These are phyloP conservation scores for Mortierella hygrophila DNA, from an alignment of 192 early-diverging fungal genomes.

Conservation along the genomic window DNA sequence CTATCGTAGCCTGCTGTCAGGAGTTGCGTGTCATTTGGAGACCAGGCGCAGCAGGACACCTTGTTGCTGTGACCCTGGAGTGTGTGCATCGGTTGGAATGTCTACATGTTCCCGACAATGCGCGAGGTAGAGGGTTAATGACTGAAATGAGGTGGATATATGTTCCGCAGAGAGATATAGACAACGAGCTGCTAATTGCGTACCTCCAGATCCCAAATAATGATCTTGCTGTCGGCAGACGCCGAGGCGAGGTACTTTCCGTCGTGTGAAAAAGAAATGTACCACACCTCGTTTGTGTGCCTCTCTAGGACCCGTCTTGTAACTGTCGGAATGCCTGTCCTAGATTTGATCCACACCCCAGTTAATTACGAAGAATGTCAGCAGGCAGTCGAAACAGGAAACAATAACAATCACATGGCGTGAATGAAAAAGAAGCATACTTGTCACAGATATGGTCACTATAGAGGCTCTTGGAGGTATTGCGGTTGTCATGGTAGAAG, in stretches of 20 bases:
- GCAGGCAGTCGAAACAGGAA: background rate
- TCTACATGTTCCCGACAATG: constrained; percentile 46
- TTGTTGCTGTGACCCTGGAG: constrained; percentile 76
- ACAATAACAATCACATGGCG: background rate
- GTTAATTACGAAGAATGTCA: background rate
- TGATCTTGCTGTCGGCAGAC: constrained; percentile 88
- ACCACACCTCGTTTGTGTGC: constrained; percentile 97
- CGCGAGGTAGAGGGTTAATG: background rate
- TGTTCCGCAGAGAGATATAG: background rate
- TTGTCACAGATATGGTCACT: constrained; percentile 81
- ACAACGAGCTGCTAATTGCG: background rate
- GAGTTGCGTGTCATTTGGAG: constrained; percentile 83
- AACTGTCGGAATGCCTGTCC: constrained; percentile 66
- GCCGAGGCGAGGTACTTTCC: constrained; percentile 92
- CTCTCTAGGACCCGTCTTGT: constrained; percentile 72
- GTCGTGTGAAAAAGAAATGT: constrained; percentile 90
- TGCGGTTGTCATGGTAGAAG: constrained; percentile 83
- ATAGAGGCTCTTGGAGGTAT: constrained; percentile 72
- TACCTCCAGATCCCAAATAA: constrained; percentile 89
- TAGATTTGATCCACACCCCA: constrained; percentile 11
- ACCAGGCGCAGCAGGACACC: constrained; percentile 92
- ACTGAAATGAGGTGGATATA: background rate
- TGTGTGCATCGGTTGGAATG: constrained; percentile 64
- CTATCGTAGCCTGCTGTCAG: constrained; percentile 87
- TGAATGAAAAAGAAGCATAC: constrained; percentile 50